Base-by-base conservation (phyloP, 75 land plant species). In the Pinus taeda region DNA sequence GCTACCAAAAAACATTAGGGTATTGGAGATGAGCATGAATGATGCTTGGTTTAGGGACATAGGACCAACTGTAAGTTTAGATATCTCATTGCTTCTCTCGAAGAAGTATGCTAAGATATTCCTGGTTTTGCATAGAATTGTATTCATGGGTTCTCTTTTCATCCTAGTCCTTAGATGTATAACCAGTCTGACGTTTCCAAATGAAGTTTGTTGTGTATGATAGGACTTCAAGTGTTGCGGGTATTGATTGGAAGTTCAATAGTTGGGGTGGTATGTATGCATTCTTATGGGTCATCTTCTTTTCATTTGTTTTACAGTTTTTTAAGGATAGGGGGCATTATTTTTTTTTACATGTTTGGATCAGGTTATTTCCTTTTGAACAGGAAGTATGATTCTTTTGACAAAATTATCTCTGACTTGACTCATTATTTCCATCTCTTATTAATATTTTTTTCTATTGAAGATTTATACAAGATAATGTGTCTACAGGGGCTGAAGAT, bases 31-130 rank as follows among this genome's bases (percentile, higher is more conserved):
- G 98, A 92, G 98, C 78, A 90, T 89, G 91, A 90, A 94, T 86
- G 99, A 96, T 88, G 76, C 99, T 29, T 96, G 99, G 99, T 92
- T 96, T 80, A 88, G 99, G 70, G 99, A 96, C 71, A 84, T 67
- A 57, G 99, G 98, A 20, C 97, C 99, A 36, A 96, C 99, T 75
- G 98, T 96, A 80, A 83, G 90, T 64, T 75, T 72, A 42, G 26
- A 20, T 29, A 15, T 29, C 18, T 39, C 15, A 26, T 66, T n/a
- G 12, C 21, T 45, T 17, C 22, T 76, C 71, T 63, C 5, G 39
- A 49, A 42, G 39, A 18, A 29, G 8, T 76, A 64, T 57, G 15
- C 42, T 57, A 14, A 21, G 66, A 22, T 61, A 17, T 22, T 33
- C 6, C 8, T 71, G 74, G n/a, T 69, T 55, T 65, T 56, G 39